phyloP scores from a whole-genome alignment of 164 flowering plant genomes.

The Chimonanthus praecox region DNA sequence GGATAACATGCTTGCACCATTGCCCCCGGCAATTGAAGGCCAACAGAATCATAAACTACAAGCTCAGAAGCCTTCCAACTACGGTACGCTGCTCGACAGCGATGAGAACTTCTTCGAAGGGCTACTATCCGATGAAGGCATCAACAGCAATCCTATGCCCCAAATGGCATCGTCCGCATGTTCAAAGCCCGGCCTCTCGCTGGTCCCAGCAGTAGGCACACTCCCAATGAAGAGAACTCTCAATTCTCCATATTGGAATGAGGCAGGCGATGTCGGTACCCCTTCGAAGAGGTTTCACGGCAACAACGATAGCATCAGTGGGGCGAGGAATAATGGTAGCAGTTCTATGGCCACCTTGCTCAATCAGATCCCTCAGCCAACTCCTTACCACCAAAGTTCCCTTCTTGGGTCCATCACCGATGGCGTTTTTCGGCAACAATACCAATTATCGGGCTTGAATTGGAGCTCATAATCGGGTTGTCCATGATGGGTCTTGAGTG shows the following conservation, averaged over 20 bases:
- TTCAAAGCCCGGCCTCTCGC: constrained; percentile 16
- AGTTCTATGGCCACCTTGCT: constrained; percentile 33
- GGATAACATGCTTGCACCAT: constrained; percentile 42
- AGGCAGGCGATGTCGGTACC: neutral
- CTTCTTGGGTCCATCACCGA: constrained; percentile 47
- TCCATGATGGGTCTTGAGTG: neutral
- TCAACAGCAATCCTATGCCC: constrained; percentile 16
- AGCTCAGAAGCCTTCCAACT: constrained; percentile 1
- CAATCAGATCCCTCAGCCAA: constrained; percentile 38
- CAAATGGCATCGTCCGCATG: constrained; percentile 20
- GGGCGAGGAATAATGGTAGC: neutral
- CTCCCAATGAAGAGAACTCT: constrained; percentile 21
- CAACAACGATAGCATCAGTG: constrained; percentile 12
- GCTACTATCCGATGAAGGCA: constrained; percentile 21
- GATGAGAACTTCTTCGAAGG: constrained; percentile 40
- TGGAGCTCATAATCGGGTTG: constrained; percentile 40
- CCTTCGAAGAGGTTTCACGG: constrained; percentile 28
- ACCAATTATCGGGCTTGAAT: constrained; percentile 50
- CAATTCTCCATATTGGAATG: constrained; percentile 30
- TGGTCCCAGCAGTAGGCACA: neutral
- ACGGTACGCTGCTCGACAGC: constrained; percentile 20
- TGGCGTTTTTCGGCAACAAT: constrained; percentile 45
- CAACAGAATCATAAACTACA: constrained; percentile 10
- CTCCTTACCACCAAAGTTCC: constrained; percentile 22
- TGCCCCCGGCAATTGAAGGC: constrained; percentile 27